Evolutionary conservation across 768 basidiomycete species (phyloP), one percentile per base, ranked within the genome.

Genomic region (Candolleomyces efflorescens): DNA sequence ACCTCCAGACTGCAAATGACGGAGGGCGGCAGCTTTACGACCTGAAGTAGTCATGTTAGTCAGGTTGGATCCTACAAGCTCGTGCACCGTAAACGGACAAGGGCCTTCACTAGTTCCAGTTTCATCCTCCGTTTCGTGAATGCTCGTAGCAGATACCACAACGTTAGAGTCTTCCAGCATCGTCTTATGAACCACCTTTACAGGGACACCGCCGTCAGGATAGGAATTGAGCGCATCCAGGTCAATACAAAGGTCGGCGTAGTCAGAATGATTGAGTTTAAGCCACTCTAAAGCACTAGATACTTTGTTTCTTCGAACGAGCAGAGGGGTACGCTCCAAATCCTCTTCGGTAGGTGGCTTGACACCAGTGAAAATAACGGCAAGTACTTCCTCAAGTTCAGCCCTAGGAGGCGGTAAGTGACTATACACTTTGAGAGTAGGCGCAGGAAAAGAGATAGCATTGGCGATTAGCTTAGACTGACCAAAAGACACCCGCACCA

Each of bases 81-180:
- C 72, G 60, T 75, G 72, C 0, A 79, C 73, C n/a, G 66, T 56
- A 55, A 78, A 76, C 0, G 75, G 65, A 62, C 76, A 77, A 2
- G 59, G 47, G 0, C 75, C 76, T 10, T 62, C 59, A 13, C 54
- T 39, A 2, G 63, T 64, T 17, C 74, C 72, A 18, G 68, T 63
- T 15, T 75, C 69, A 2, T 62, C 62, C 1, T 69, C 66, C n/a
- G 56, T 55, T 32, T 75, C 70, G 59, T 65, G 46, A 0, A 65
- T 61, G 50, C 69, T 69, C 26, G 61, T 64, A n/a, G 22, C 17
- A 3, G 43, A 3, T 3, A 17, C 39, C 12, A 55, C 10, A 2
- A 60, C 65, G 27, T 68, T 67, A 11, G 64, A 56, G n/a, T 56
- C 57, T 12, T 70, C 68, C 7, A 55, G 53, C 37, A 62, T 54